Conservation (phyloP, 805 yeast species). For the Yamadazyma kitorensis region DNA sequence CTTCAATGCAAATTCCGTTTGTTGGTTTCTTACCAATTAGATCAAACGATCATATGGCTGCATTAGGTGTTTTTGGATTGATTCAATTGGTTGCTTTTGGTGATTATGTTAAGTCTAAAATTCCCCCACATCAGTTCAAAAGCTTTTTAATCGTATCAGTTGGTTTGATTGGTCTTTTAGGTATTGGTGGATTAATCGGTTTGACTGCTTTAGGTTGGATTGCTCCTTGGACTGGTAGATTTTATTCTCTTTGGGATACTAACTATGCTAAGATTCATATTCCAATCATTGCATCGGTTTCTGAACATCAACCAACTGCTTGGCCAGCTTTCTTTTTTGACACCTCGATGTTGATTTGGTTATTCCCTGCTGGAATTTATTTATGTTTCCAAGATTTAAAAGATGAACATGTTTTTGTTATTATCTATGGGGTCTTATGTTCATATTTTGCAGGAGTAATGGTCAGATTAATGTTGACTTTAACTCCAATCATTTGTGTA, state of each 20-base stretch:
- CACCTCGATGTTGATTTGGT: conserved; percentile 89
- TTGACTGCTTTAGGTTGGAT: conserved; percentile 90
- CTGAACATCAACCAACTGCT: conserved; percentile 99
- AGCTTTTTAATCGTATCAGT: conserved; percentile 63
- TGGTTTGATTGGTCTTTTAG: conserved; percentile 53
- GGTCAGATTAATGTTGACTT: conserved; percentile 95
- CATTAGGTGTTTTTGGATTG: conserved; percentile 94
- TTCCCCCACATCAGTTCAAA: conserved; percentile 71
- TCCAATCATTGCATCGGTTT: conserved; percentile 97
- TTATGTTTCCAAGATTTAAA: conserved; percentile 83
- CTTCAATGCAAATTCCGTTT: conserved; percentile 98
- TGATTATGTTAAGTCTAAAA: conserved; percentile 70
- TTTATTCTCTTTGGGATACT: conserved; percentile 98
- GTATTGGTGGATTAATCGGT: conserved; percentile 67
- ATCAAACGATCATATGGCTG: conserved; percentile 98
- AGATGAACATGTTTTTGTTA: conserved; percentile 90
- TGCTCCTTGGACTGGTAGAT: conserved; percentile 99
- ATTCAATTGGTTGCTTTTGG: conserved; percentile 88
- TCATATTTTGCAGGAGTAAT: conserved; percentile 98
- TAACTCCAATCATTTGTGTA: conserved; percentile 95
- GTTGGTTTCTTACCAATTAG: conserved; percentile 97
- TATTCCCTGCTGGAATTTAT: conserved; percentile 97
- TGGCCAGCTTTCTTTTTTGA: conserved; percentile 99
- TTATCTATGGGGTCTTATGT: conserved; percentile 88
- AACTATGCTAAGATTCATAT: conserved; percentile 96